Percentiles rank a stretch among this genome's conserved stretches.
phyloP scores from a whole-genome alignment of 345 rosid species.

The Limnanthes douglasii region DNA sequence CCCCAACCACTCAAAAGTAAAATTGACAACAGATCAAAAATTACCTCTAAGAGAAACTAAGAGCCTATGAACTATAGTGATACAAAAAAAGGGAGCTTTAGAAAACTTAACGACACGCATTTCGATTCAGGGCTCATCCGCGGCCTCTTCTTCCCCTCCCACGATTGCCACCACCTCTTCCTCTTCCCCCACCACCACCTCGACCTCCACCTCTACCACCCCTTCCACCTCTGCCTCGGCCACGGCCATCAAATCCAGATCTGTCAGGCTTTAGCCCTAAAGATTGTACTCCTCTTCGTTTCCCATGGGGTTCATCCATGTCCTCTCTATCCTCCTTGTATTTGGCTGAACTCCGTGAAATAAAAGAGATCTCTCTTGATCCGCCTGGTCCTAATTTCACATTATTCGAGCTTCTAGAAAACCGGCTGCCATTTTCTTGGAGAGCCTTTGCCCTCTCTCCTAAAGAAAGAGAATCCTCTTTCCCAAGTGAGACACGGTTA shows the following conservation, averaged over 20 bases:
- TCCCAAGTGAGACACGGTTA: conserved; percentile 39
- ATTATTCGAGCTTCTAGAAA: conserved; percentile 20
- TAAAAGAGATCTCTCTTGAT: conserved; percentile 70
- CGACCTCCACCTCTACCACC: conserved; percentile 29
- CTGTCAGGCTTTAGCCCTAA: conserved; percentile 40
- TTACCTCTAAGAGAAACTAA: no score
- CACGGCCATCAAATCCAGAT: conserved; percentile 27
- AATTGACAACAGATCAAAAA: no score
- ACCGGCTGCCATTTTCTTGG: conserved; percentile 19
- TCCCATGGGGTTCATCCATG: conserved; percentile 16
- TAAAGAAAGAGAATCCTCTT: conserved; percentile 62
- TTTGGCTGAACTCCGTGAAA: conserved; percentile 39
- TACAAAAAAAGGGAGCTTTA: no score
- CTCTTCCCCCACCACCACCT: conserved; percentile 13
- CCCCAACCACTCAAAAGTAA: no score
- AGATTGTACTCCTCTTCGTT: conserved; percentile 76
- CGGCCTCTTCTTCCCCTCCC: conserved; percentile 10
- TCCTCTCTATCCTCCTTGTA: conserved; percentile 49
- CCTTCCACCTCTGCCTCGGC: conserved; percentile 24
- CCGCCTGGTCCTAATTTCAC: conserved; percentile 86
- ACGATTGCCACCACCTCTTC: conserved; percentile 11
- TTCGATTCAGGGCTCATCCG: no score
- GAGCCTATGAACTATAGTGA: no score
- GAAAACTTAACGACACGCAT: no score
- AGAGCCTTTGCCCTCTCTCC: conserved; percentile 71